phyloP scores from a whole-genome alignment of 805 yeast species.

The Cyberlindnera xylosilytica region DNA sequence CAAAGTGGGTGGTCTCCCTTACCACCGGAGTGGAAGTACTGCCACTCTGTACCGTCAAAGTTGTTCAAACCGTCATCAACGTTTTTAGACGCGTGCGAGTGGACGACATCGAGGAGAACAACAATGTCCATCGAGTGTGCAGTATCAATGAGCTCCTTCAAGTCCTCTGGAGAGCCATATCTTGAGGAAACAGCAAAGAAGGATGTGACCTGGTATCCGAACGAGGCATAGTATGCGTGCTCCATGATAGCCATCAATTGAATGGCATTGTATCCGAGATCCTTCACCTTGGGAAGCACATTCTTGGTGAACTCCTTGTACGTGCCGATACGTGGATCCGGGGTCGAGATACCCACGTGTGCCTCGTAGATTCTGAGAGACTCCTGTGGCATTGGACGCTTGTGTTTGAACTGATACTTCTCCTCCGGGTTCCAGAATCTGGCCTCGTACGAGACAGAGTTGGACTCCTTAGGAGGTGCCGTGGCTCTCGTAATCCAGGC shows the following conservation, averaged over 20 bases:
- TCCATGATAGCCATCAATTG: slow-evolving; percentile 99
- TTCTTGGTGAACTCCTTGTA: slow-evolving; percentile 81
- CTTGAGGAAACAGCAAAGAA: slow-evolving; percentile 90
- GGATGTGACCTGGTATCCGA: slow-evolving; percentile 95
- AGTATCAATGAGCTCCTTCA: slow-evolving; percentile 84
- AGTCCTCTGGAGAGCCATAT: slow-evolving; percentile 92
- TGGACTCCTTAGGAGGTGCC: slow-evolving; percentile 55
- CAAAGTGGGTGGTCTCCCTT: slow-evolving; percentile 88
- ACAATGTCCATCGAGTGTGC: slow-evolving; percentile 88
- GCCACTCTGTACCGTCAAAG: slow-evolving; percentile 95
- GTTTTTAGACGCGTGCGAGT: slow-evolving; percentile 93
- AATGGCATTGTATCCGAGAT: slow-evolving; percentile 86
- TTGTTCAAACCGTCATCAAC: slow-evolving; percentile 89
- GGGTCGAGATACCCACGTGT: slow-evolving; percentile 91
- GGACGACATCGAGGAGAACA: slow-evolving; percentile 89
- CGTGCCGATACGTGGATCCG: slow-evolving; percentile 80
- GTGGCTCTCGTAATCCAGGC: slow-evolving; percentile 89
- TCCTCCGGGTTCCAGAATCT: slow-evolving; percentile 85
- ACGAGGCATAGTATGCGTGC: slow-evolving; percentile 96
- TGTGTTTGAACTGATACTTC: slow-evolving; percentile 47
- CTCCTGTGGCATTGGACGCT: slow-evolving; percentile 53
- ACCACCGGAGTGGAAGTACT: slow-evolving; percentile 89
- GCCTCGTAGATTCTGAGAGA: slow-evolving; percentile 86
- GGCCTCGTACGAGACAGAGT: slow-evolving; percentile 65
- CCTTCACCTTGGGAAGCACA: slow-evolving; percentile 78